Evolutionary conservation across 176 grass and related monocot species (phyloP).

Genomic region (Triticum urartu): DNA sequence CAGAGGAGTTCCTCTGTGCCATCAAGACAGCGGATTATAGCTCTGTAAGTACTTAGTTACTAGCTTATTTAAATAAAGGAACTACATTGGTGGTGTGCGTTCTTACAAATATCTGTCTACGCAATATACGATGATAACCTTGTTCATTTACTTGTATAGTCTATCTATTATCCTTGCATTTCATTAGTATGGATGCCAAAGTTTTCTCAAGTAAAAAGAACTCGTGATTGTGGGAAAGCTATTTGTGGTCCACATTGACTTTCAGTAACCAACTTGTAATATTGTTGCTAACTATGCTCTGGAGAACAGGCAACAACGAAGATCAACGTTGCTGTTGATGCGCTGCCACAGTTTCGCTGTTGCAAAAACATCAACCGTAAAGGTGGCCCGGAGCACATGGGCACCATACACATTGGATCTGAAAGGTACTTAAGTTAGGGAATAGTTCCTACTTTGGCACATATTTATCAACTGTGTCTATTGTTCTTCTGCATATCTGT

Average conservation of each 20-base stretch:
- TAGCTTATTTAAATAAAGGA: slow-evolving; percentile 3
- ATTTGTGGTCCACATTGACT: background rate
- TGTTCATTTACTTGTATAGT: background rate
- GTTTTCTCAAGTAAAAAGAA: background rate
- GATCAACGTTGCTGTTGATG: slow-evolving; percentile 96
- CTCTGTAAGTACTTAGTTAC: slow-evolving; percentile 68
- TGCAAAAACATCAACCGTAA: slow-evolving; percentile 58
- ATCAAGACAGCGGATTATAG: slow-evolving; percentile 95
- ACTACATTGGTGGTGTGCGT: background rate
- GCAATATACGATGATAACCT: slow-evolving; percentile 7
- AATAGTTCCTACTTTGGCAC: slow-evolving; percentile 2
- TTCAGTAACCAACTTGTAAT: slow-evolving; percentile 15
- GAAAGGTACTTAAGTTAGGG: slow-evolving; percentile 62
- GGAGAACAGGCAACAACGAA: slow-evolving; percentile 85
- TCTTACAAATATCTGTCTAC: background rate
- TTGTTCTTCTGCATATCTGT: slow-evolving; percentile 18
- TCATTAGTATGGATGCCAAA: background rate
- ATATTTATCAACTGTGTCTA: slow-evolving; percentile 1
- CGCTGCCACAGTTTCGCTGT: slow-evolving; percentile 81
- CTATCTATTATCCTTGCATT: background rate
- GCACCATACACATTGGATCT: slow-evolving; percentile 95
- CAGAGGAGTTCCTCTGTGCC: slow-evolving; percentile 62
- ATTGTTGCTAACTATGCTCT: slow-evolving; percentile 23
- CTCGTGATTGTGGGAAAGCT: background rate
- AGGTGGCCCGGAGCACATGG: slow-evolving; percentile 82